Evolutionary conservation across 345 rosid genomes (phyloP).

Genomic region (Erysimum cheiranthoides): DNA sequence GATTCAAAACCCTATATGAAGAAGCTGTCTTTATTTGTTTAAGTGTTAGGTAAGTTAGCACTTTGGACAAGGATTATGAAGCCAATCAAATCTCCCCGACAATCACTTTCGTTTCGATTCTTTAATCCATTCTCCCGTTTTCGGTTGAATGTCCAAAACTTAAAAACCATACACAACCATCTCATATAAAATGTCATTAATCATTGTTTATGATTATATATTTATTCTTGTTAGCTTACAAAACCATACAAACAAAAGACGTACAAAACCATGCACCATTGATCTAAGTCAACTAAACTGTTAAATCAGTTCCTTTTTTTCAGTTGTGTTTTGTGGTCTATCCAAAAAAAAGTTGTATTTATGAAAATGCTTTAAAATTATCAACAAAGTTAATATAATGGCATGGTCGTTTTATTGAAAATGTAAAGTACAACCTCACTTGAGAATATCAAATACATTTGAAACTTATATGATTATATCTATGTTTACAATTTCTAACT

Average conservation of each 20-base stretch:
- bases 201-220: slow-evolving; percentile 31
- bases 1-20: slow-evolving; percentile 20
- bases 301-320: slow-evolving; percentile 6
- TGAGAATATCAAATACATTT: background rate
- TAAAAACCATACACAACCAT: slow-evolving; percentile 26
- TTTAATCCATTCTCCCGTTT: slow-evolving; percentile 24
- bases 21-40: slow-evolving; percentile 39
- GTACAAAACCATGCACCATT: slow-evolving; percentile 24
- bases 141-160: slow-evolving; percentile 33
- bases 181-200: slow-evolving; percentile 8
- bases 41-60: slow-evolving; percentile 47
- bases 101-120: slow-evolving; percentile 34
- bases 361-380: background rate
- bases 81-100: slow-evolving; percentile 50
- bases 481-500: background rate
- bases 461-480: background rate
- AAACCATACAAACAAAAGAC: background rate
- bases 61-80: slow-evolving; percentile 41
- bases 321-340: background rate
- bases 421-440: background rate
- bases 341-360: background rate
- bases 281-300: slow-evolving; percentile 34
- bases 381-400: background rate
- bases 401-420: background rate
- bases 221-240: slow-evolving; percentile 25